phyloP scores from a whole-genome alignment of 305 asterid genomes.

The Ajuga reptans region DNA sequence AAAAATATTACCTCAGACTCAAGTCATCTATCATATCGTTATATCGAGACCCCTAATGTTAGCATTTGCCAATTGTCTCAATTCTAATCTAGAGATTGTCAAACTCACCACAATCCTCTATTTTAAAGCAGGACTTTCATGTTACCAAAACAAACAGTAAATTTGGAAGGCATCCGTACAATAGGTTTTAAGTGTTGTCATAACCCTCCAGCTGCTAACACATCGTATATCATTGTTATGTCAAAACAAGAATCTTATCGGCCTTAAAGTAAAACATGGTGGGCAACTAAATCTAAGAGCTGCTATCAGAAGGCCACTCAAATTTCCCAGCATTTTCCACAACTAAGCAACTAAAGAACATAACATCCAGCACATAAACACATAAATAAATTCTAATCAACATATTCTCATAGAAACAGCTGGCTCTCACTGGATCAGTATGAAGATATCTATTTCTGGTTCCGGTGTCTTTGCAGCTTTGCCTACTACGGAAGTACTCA shows the following conservation, averaged over 20 bases:
- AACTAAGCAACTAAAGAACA: background rate
- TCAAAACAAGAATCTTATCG: background rate
- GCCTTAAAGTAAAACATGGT: background rate
- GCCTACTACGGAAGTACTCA: background rate
- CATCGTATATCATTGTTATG: background rate
- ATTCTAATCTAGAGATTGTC: background rate
- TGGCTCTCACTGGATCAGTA: background rate
- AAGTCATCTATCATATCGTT: background rate
- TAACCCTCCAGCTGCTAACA: background rate
- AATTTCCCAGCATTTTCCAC: background rate
- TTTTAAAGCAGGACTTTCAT: background rate
- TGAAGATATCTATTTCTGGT: background rate
- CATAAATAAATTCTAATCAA: background rate
- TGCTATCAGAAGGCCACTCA: background rate
- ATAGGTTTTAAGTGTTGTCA: background rate
- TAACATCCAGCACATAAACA: background rate
- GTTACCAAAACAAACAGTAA: background rate
- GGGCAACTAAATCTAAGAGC: background rate
- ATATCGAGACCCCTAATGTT: background rate
- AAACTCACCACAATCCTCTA: background rate
- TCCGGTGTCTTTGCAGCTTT: background rate
- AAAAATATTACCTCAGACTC: background rate
- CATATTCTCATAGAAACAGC: background rate
- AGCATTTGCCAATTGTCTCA: background rate
- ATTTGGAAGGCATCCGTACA: background rate